phyloP scores from a whole-genome alignment of 2,329 filamentous ascomycete genomes.

The Cercospora sp. region DNA sequence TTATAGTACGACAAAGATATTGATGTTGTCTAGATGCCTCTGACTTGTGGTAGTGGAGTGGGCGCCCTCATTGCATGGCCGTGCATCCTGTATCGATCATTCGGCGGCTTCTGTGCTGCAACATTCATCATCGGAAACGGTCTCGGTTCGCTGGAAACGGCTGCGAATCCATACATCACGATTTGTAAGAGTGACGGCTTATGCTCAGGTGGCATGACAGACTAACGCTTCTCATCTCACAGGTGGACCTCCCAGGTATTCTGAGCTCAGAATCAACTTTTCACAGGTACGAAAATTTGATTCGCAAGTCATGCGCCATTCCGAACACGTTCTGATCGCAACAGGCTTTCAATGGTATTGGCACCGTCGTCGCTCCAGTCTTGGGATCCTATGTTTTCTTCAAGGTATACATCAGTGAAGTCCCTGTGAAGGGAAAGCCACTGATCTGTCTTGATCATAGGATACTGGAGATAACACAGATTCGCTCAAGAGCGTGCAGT shows the following conservation, averaged over 20 bases:
- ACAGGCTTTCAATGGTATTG: slow-evolving; percentile 57
- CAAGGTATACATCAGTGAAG: slow-evolving; percentile 33
- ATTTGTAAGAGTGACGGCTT: slow-evolving; percentile 43
- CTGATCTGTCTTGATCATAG: neutral
- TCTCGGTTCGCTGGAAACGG: slow-evolving; percentile 58
- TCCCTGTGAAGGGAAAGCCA: neutral
- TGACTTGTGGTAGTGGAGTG: slow-evolving; percentile 41
- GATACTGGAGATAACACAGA: slow-evolving; percentile 51
- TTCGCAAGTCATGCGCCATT: neutral
- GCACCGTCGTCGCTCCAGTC: slow-evolving; percentile 60
- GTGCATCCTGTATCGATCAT: slow-evolving; percentile 55
- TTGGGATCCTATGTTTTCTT: slow-evolving; percentile 64
- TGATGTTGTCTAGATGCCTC: neutral
- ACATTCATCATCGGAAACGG: slow-evolving; percentile 58
- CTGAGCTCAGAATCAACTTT: slow-evolving; percentile 60
- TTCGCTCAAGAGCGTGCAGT: slow-evolving; percentile 62
- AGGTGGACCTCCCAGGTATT: slow-evolving; percentile 57
- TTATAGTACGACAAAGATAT: slow-evolving; percentile 43
- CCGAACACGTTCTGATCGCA: neutral
- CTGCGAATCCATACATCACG: slow-evolving; percentile 56
- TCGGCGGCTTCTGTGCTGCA: slow-evolving; percentile 61
- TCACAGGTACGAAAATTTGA: slow-evolving; percentile 43
- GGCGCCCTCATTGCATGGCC: slow-evolving; percentile 62
- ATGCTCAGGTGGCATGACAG: neutral
- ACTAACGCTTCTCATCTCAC: neutral